Evolutionary conservation across 257 asterid species (phyloP), one percentile per base, ranked within the genome.

Genomic region (Craterostigma plantagineum): DNA sequence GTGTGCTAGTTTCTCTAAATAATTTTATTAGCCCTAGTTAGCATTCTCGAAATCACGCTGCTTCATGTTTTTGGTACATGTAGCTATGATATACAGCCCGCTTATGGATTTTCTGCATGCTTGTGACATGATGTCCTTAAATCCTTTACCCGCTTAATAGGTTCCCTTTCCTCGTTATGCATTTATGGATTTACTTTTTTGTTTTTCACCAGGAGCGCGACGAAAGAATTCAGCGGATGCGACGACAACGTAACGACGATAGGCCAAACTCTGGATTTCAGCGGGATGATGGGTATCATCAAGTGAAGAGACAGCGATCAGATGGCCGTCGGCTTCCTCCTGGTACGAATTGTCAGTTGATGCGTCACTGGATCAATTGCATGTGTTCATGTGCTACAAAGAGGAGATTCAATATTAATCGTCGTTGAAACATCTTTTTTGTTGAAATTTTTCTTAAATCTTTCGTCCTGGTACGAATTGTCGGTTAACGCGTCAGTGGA

Each of bases 181-280:
- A 41, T 42, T 49, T 42, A 30, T 62, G 13, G 56, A 14, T 55
- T 49, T 43, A 42, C 39, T 64, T 23, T 23, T 23, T 2, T 23
- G 30, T 23, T 23, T 23, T 67, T 48, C 39, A 34, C 47, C 63
- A 90, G 96, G 99, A 84, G 68, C 92, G 94, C 34, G 96, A 90
- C 50, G 92, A 77, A 56, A 77, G 96, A 68, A 77, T 58, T 53
- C 92, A 66, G 46, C 70, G 71, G 38, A 50, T 79, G 16, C 74
- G 66, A 53, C 73, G 69, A 55, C 79, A 67, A 35, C 77, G 75
- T 17, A 72, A 76, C 11, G 93, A 84, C 59, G 92, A 69, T 14
- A 72, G 75, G 42, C 72, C 70, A 48, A 55, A 77, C 45, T 67
- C 70, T 64, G 72, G 61, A 45, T 61, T 75, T 62, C 79, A 68